Percentiles rank a stretch among this genome's conserved stretches.
phyloP scores from a whole-genome alignment of 73 alveolate species.

The Paramecium biaurelia region DNA sequence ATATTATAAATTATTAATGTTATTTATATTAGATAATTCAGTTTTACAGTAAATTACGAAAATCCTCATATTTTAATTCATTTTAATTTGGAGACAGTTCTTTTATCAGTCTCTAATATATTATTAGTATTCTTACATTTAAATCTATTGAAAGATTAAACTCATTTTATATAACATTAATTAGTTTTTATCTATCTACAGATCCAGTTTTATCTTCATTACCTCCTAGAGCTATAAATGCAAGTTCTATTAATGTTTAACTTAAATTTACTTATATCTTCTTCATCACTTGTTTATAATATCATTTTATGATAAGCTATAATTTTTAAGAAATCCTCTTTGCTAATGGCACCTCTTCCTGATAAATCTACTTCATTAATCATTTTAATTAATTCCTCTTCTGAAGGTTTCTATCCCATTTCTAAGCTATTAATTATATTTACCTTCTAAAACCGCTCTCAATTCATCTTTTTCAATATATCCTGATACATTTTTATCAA shows the following conservation, averaged over 20 bases:
- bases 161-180: constrained; percentile 56
- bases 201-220: constrained; percentile 86
- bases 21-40: not conserved
- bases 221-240: constrained; percentile 98
- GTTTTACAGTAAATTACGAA: constrained; percentile 51
- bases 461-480: constrained; percentile 74
- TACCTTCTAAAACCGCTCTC: constrained; percentile 71
- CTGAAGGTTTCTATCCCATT: constrained; percentile 58
- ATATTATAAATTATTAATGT: no score
- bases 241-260: constrained; percentile 51
- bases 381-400: constrained; percentile 60
- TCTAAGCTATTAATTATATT: not conserved
- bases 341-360: constrained; percentile 61
- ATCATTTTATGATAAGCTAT: constrained; percentile 57
- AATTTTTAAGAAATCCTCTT: constrained; percentile 50
- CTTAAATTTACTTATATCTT: constrained; percentile 43
- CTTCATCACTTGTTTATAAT: constrained; percentile 53
- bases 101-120: constrained; percentile 35
- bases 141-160: constrained; percentile 56
- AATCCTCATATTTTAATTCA: constrained; percentile 60
- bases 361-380: constrained; percentile 57
- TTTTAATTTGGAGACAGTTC: constrained; percentile 50
- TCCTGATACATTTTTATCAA: constrained; percentile 76
- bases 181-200: constrained; percentile 48
- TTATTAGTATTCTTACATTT: constrained; percentile 1